phyloP scores from a whole-genome alignment of 164 flowering plant genomes.

The Berberis thunbergii region DNA sequence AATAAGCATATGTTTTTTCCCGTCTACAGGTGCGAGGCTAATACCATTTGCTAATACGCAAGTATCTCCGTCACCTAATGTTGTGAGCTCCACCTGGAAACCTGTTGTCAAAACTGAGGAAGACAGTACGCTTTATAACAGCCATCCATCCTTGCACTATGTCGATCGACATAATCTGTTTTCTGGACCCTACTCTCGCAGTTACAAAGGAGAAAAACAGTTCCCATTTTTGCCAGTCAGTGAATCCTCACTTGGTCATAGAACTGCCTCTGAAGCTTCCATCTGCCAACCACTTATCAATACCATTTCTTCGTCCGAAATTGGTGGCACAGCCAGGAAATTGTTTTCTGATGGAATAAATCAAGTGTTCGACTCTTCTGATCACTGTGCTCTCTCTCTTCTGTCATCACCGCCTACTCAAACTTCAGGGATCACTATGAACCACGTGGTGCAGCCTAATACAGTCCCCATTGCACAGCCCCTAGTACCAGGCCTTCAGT shows the following conservation, averaged over 20 bases:
- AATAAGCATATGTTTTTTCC: background rate
- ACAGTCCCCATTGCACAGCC: constrained; percentile 27
- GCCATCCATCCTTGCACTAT: constrained; percentile 24
- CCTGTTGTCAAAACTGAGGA: constrained; percentile 36
- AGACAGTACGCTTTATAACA: constrained; percentile 16
- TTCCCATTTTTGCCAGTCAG: constrained; percentile 35
- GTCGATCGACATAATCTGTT: constrained; percentile 23
- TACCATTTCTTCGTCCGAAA: constrained; percentile 22
- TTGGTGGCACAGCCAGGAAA: constrained; percentile 15
- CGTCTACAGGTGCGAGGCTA: constrained; percentile 31
- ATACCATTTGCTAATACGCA: constrained; percentile 37
- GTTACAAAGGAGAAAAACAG: constrained; percentile 34
- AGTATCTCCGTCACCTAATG: constrained; percentile 22
- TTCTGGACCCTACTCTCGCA: constrained; percentile 23
- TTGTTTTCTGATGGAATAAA: constrained; percentile 27
- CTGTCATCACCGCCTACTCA: constrained; percentile 58
- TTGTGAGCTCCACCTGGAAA: constrained; percentile 35
- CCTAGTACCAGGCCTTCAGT: constrained; percentile 18
- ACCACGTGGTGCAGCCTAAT: constrained; percentile 24
- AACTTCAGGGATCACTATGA: constrained; percentile 27
- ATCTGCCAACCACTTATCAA: constrained; percentile 27
- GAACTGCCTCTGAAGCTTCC: constrained; percentile 19
- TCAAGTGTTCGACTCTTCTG: constrained; percentile 24
- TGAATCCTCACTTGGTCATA: constrained; percentile 7
- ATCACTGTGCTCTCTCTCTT: constrained; percentile 88